phyloP scores from a whole-genome alignment of 805 yeast genomes.

The Candida methanosorbosa region DNA sequence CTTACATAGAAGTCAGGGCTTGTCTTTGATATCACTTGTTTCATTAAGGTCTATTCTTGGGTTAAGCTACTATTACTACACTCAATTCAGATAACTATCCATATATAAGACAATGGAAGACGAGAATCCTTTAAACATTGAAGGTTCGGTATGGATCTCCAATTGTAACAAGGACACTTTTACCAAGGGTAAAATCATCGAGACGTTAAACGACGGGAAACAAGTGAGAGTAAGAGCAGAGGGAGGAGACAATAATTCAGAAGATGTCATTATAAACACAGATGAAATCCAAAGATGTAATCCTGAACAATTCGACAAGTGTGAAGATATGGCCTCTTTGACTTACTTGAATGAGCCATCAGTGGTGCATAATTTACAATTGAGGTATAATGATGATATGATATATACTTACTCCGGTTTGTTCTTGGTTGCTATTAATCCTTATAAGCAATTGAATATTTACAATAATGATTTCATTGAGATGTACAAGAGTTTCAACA shows the following conservation, averaged over 20 bases:
- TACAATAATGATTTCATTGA: constrained; percentile 54
- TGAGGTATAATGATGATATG: constrained; percentile 67
- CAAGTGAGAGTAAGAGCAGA: constrained; percentile 25
- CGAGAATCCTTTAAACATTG: constrained; percentile 16
- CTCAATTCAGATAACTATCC: no score
- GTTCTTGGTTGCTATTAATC: constrained; percentile 91
- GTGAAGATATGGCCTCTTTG: constrained; percentile 91
- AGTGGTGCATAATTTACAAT: constrained; percentile 74
- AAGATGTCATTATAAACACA: constrained; percentile 28
- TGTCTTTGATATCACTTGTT: no score
- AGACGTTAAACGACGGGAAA: constrained; percentile 25
- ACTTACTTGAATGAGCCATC: constrained; percentile 94
- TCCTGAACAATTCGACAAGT: constrained; percentile 84
- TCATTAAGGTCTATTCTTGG: no score
- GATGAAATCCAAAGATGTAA: constrained; percentile 57
- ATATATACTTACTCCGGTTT: constrained; percentile 95
- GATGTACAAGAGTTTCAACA: constrained; percentile 26
- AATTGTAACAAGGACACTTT: constrained; percentile 44
- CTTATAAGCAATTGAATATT: constrained; percentile 68
- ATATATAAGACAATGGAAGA: constrained; percentile 5
- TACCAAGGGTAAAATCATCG: constrained; percentile 50
- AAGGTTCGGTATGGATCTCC: constrained; percentile 75
- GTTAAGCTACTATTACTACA: no score
- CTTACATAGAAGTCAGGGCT: no score
- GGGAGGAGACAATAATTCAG: constrained; percentile 7